phyloP scores from a whole-genome alignment of 1,139 yeast genomes.

The Suhomyces anneliseae region DNA sequence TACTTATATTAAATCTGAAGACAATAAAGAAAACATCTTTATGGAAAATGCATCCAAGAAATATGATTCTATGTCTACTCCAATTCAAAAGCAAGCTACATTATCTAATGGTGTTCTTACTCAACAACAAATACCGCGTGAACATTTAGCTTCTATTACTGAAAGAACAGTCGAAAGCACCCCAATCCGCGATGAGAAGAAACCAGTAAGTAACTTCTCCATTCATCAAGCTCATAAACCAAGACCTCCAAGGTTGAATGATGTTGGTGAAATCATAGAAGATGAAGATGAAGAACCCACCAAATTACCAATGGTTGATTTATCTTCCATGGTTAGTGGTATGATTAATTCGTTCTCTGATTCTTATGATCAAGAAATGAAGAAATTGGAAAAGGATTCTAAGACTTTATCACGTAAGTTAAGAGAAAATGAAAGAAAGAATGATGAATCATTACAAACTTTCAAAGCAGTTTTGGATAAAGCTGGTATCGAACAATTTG shows the following conservation, averaged over 20 bases:
- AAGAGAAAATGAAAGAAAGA: conserved; percentile 20
- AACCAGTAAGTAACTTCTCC: conserved; percentile 10
- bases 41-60: conserved; percentile 27
- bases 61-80: conserved; percentile 33
- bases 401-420: conserved; percentile 21
- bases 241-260: conserved; percentile 37
- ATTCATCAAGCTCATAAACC: conserved; percentile 24
- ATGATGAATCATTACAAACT: conserved; percentile 16
- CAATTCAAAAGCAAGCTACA: conserved; percentile 19
- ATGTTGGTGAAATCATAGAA: conserved; percentile 29
- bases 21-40: conserved; percentile 47
- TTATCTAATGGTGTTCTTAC: conserved; percentile 7
- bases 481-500: conserved; percentile 27
- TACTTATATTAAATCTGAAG: conserved; percentile 32
- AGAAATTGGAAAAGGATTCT: conserved; percentile 22
- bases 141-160: conserved; percentile 40
- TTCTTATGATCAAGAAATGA: conserved; percentile 33
- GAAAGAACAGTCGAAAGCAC: conserved; percentile 39
- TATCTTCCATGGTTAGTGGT: conserved; percentile 38
- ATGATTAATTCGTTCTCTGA: conserved; percentile 48
- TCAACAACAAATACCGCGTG: conserved; percentile 5
- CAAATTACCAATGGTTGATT: conserved; percentile 32
- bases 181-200: conserved; percentile 21
- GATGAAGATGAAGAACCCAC: conserved; percentile 4
- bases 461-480: conserved; percentile 19